Conservation (phyloP, 805 yeast species). For the Kurtzmaniella cleridarum region DNA sequence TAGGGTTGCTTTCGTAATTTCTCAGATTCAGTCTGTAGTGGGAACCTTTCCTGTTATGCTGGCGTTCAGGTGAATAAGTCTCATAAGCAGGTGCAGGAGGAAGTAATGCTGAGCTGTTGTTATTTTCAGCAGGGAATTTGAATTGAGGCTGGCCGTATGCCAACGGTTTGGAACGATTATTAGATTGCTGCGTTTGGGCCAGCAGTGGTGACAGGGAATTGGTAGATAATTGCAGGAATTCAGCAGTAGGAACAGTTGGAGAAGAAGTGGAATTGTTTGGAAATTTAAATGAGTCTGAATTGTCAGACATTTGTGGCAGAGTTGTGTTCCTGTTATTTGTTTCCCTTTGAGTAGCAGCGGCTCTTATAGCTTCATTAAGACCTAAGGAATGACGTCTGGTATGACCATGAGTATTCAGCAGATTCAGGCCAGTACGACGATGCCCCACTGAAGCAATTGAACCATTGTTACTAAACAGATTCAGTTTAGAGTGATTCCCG, state of each 20-base stretch:
- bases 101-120: slow-evolving; percentile 21
- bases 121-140: slow-evolving; percentile 58
- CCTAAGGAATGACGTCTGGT: slow-evolving; percentile 89
- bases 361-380: slow-evolving; percentile 85
- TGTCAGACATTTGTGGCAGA: slow-evolving; percentile 9
- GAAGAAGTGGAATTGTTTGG: slow-evolving; percentile 30
- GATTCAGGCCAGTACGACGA: slow-evolving; percentile 29
- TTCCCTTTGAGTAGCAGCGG: slow-evolving; percentile 86
- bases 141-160: slow-evolving; percentile 42
- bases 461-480: slow-evolving; percentile 18
- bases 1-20: slow-evolving; percentile 31
- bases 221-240: slow-evolving; percentile 2
- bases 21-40: slow-evolving; percentile 37
- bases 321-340: slow-evolving; percentile 28
- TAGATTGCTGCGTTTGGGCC: slow-evolving; percentile 12
- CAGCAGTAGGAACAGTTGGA: slow-evolving; percentile 1
- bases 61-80: slow-evolving; percentile 33
- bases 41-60: slow-evolving; percentile 35
- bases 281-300: slow-evolving; percentile 44
- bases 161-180: slow-evolving; percentile 33
- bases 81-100: slow-evolving; percentile 54
- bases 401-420: slow-evolving; percentile 55
- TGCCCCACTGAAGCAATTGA: slow-evolving; percentile 15
- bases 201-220: slow-evolving; percentile 11
- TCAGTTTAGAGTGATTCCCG: slow-evolving; percentile 28